Base-by-base conservation (phyloP, 352 stramenopile genomes). In the Phytophthora boehmeriae region DNA sequence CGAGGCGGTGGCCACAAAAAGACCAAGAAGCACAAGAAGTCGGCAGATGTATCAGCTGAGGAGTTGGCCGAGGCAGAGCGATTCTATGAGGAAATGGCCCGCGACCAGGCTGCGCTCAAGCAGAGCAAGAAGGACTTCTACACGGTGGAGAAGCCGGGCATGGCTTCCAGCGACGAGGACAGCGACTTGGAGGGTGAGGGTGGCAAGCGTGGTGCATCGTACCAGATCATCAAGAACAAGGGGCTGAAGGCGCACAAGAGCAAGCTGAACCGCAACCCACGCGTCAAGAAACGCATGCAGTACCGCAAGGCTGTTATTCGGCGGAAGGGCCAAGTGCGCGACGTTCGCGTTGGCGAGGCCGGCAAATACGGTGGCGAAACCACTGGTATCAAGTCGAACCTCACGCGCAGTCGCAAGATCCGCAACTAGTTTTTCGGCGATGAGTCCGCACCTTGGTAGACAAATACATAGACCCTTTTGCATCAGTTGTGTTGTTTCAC, bases 241-340 rank as follows among this genome's bases (percentile, higher is more conserved):
- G 97, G 97, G 8, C 82, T 99, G 52, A 98, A 98, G 61, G 84
- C 97, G 23, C 96, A 99, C 86, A 98, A 99, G 78, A 97, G 86
- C 76, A 99, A 99, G 74, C 80, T 98, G 54, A 99, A 99, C 78
- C 88, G 97, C 41, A 99, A 99, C 73, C 97, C 97, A 48, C 93
- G 97, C 63, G 92, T 99, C 50, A 99, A 99, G 89, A 99, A 99
- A 73, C 85, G 97, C 53, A 73, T 98, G 70, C 92, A 98, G 73
- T 99, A 98, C 82, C 86, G 94, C 57, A 98, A 99, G 81, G 97
- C 97, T n/a, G 71, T 98, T 25, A 98, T 99, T 66, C 80, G 93
- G 65, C 86, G 97, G 73, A 99, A 99, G 81, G 97, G 97, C 76
- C 94, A 98, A 54, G 96, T 99, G 43, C 89, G 96, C 56, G 93